phyloP scores from a whole-genome alignment of 331 rosid genomes.

The Ulmus americana region DNA sequence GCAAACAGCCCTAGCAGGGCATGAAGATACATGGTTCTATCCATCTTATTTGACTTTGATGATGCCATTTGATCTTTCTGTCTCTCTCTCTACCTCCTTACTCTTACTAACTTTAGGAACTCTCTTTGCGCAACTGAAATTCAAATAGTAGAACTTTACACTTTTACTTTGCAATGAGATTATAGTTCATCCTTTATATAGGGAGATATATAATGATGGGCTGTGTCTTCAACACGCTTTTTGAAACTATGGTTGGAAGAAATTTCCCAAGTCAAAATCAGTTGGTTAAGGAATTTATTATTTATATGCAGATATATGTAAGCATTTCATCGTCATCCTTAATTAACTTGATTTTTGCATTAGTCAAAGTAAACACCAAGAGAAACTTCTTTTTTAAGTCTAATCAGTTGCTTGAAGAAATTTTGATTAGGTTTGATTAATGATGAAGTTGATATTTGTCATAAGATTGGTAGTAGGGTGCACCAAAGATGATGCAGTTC shows the following conservation, averaged over 20 bases:
- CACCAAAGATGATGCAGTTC: background rate
- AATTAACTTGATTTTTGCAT: background rate
- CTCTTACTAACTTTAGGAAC: background rate
- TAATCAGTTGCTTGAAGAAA: background rate
- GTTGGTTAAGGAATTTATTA: background rate
- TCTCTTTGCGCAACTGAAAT: background rate
- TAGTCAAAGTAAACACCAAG: background rate
- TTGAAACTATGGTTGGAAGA: background rate
- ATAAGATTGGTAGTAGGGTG: background rate
- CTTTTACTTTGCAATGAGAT: constrained; percentile 1
- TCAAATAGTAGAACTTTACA: too few species aligned
- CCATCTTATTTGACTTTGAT: background rate
- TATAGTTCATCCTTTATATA: background rate
- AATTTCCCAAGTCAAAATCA: background rate
- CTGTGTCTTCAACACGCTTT: background rate
- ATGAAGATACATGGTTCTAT: background rate
- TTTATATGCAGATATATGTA: background rate
- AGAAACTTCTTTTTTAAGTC: background rate
- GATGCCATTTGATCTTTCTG: background rate
- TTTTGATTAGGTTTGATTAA: background rate
- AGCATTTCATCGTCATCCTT: background rate
- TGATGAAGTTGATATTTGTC: background rate
- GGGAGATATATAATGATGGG: background rate
- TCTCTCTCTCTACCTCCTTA: background rate
- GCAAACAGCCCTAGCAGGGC: constrained; percentile 20